Conservation (phyloP, 169 alveolate species). For the Theileria annulata region DNA sequence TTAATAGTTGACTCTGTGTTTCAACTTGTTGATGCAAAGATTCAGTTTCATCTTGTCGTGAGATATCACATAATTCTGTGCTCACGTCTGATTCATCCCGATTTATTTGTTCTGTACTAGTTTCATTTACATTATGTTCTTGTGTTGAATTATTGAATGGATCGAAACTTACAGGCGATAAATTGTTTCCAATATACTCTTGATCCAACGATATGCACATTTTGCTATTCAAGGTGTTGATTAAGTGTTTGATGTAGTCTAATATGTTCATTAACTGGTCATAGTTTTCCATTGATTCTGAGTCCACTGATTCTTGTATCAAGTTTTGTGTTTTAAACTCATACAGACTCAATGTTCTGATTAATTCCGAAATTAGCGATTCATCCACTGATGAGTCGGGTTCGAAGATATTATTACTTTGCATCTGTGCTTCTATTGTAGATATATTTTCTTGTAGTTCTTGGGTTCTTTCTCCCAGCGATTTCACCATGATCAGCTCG, state of each 20-base stretch:
- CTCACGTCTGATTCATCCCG: too few relatives aligned
- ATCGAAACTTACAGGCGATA: too few relatives aligned
- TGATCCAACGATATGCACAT: not conserved
- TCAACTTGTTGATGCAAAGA: too few relatives aligned
- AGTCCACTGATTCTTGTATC: conserved; percentile 21
- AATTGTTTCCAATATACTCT: not conserved
- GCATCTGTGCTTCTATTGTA: conserved; percentile 42
- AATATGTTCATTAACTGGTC: not conserved
- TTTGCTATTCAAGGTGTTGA: not conserved
- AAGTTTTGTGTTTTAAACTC: conserved; percentile 7
- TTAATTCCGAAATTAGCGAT: not conserved
- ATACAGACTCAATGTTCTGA: conserved; percentile 15
- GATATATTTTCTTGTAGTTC: conserved; percentile 23
- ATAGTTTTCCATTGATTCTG: conserved; percentile 11
- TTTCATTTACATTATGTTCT: too few relatives aligned
- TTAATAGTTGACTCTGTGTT: too few relatives aligned
- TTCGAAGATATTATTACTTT: not conserved
- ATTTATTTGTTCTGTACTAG: too few relatives aligned
- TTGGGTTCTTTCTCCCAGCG: conserved; percentile 9
- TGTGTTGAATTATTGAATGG: too few relatives aligned
- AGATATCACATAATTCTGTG: too few relatives aligned
- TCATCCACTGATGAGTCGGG: not conserved
- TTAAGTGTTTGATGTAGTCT: conserved; percentile 20
- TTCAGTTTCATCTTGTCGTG: too few relatives aligned
- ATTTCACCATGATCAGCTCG: not conserved